Evolutionary conservation across 768 basidiomycete genomes (phyloP).

Genomic region (Podaxis sp.): DNA sequence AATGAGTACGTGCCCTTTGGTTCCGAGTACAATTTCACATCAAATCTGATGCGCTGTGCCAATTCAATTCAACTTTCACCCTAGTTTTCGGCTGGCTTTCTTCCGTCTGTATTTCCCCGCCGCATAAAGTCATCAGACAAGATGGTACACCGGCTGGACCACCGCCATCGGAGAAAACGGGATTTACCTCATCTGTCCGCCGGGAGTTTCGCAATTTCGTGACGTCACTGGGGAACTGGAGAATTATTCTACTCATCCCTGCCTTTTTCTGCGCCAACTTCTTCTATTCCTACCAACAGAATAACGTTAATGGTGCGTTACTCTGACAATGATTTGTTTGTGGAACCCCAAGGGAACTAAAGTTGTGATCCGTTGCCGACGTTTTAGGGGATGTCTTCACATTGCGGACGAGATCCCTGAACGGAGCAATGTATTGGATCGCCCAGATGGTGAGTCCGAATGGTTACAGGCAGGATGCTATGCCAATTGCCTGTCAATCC

Average conservation of each 20-base stretch:
- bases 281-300: conserved; percentile 32
- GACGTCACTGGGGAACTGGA: conserved; percentile 25
- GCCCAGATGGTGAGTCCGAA: conserved; percentile 26
- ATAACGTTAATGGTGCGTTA: conserved; percentile 25
- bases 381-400: conserved; percentile 26
- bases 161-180: conserved; percentile 18
- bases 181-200: conserved; percentile 19
- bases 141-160: conserved; percentile 26
- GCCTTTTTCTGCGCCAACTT: conserved; percentile 33
- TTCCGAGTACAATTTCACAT: conserved; percentile 1
- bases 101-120: conserved; percentile 23
- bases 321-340: background rate
- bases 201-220: conserved; percentile 23
- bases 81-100: conserved; percentile 27
- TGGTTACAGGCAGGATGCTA: background rate
- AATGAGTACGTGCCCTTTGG: conserved; percentile 23
- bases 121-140: conserved; percentile 26
- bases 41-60: background rate
- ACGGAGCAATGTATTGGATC: conserved; percentile 31
- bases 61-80: background rate
- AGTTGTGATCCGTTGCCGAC: background rate
- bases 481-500: background rate
- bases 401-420: conserved; percentile 27
- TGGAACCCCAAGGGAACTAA: background rate
- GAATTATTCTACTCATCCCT: conserved; percentile 27